Percentiles rank a stretch among this genome's conserved stretches.
These are phyloP conservation scores for Grosmannia penicillata DNA, from an alignment of 2,329 filamentous ascomycete species.

Conservation along the genomic window DNA sequence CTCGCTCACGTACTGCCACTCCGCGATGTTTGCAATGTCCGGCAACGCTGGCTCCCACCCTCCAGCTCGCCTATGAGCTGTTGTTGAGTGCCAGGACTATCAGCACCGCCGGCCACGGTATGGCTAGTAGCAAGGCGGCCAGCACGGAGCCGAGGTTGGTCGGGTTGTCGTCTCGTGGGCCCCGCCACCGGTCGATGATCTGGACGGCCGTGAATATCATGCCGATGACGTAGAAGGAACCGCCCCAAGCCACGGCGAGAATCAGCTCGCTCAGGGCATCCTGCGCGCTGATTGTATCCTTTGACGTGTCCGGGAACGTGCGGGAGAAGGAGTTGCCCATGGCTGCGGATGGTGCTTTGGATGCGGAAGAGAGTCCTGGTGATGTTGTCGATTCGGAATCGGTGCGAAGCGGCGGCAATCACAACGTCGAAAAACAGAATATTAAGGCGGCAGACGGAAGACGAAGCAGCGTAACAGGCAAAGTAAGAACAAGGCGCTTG, in stretches of 20 bases:
- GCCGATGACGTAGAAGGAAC: slow-evolving; percentile 11
- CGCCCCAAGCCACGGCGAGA: slow-evolving; percentile 12
- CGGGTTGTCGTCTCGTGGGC: slow-evolving; percentile 11
- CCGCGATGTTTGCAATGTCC: no score
- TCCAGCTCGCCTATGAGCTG: neutral
- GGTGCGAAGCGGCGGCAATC: no score
- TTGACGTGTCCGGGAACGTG: slow-evolving; percentile 9
- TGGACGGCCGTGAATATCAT: slow-evolving; percentile 13
- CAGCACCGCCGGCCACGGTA: slow-evolving; percentile 12
- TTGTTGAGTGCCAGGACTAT: slow-evolving; percentile 7
- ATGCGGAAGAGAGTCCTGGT: neutral
- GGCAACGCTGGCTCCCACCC: no score
- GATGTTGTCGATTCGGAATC: neutral
- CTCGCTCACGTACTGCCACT: no score
- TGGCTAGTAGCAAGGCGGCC: slow-evolving; percentile 10
- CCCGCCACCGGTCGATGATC: slow-evolving; percentile 15
- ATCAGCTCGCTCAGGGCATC: slow-evolving; percentile 9
- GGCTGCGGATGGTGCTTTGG: neutral
- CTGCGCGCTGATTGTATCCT: slow-evolving; percentile 9
- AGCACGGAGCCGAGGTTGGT: slow-evolving; percentile 10
- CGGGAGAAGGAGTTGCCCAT: slow-evolving; percentile 9
- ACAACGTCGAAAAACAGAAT: no score
- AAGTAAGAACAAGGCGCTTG: neutral
- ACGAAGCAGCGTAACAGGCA: neutral
- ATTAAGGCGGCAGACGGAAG: neutral